Base-by-base conservation (phyloP, 106 monocot species). In the Acorus calamus region DNA sequence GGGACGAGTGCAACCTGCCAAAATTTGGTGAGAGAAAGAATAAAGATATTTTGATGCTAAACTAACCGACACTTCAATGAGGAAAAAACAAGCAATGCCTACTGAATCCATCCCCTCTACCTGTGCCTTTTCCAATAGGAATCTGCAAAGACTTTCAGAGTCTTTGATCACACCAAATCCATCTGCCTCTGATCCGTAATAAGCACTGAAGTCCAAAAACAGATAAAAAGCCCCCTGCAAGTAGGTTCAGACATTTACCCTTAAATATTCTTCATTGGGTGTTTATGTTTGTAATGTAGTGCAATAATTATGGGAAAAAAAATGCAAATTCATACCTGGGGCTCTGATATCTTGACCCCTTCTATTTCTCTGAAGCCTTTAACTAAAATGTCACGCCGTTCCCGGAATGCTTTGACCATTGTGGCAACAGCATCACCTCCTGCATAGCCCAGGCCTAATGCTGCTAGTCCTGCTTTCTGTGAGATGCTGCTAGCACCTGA, bases 401-500 rank as follows among this genome's bases (percentile, higher is more conserved):
- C 84, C 61, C 64, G 68, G 74, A 84, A 92, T 42, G 92, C 92
- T 67, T 79, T 84, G 14, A 92, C 92, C 92, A 92, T 92, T 41
- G 60, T 77, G 52, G 81, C 43, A n/a, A 92, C 87, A 2, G 65
- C 79, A 74, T 87, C 84, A 44, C 92, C 92, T 43, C 92, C 92
- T 5, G 87, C 92, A 77, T 79, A 79, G 9, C 92, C 92, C 41
- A 92, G 46, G 55, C 74, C 72, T 14, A 92, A 65, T 55, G 87
- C 92, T 48, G 87, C 87, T 57, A 92, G 56, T 46, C 92, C 92
- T 13, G 87, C 92, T 75, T 87, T 87, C 66, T 92, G 92, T 5
- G 92, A 86, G 49, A 92, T 92, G 66, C 92, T 92, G 71, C 92
- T 84, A 7, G 92, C 92, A 42, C 92, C 92, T 6, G 92, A 92